Evolutionary conservation across 495 filamentous ascomycete genomes (phyloP), one percentile per base, ranked within the genome.

Genomic region (Saxophila tyrrhenica): DNA sequence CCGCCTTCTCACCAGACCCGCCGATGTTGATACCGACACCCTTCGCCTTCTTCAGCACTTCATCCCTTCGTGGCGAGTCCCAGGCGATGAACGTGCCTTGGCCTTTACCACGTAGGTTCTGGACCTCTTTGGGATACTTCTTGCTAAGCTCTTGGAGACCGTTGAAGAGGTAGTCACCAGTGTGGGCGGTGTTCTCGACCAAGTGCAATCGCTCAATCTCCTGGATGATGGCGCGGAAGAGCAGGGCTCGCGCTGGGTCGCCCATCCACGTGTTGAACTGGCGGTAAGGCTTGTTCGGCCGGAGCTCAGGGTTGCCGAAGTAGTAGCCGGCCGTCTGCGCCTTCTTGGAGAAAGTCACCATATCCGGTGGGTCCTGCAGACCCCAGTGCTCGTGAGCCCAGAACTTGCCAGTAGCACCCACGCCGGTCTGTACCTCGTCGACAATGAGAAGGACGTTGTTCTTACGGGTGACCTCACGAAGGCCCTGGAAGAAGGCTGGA

Each of bases 251-350:
- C 10, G 86, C 82, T 25, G 92, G 92, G 72, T 98, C 92, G 25
- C 92, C 92, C 90, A 98, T 96, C 92, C 92, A 98, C 55, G 94
- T 98, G 73, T 98, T 98, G 75, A 97, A 98, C 72, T 98, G 92
- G 48, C 92, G 82, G 78, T 96, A 97, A n/a, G 92, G 89, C 78
- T 91, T 91, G 75, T 95, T 96, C 47, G 92, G 92, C n/a, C 90
- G 78, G 55, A 98, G 77, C 45, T 84, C 78, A 17, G 80, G 79
- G 75, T 94, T 86, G 25, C 89, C 87, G 65, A 79, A 98, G 76
- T 95, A 98, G 78, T 94, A 98, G 29, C 92, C 92, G 25, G 92
- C 92, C 8, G 94, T 90, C 75, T 98, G 92, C 20, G 92, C 94
- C 76, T 98, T 98, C 82, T 98, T 98, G 65, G 80, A 85, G 75